phyloP scores from a whole-genome alignment of 1,284 basidiomycete genomes.

The Ceratobasidium sp. region DNA sequence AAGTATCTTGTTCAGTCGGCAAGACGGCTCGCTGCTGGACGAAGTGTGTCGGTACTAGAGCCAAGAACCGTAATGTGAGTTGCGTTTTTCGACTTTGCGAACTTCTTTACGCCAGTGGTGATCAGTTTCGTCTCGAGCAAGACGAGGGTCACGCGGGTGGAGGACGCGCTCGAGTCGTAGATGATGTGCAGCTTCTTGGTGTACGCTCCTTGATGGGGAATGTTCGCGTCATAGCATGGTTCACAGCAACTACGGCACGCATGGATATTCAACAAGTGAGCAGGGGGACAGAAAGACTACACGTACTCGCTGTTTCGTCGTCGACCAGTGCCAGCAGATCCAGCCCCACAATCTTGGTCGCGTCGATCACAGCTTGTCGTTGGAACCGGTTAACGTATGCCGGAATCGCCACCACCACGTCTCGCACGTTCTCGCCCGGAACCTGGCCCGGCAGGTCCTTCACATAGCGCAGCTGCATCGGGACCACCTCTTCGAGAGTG shows the following conservation, averaged over 20 bases:
- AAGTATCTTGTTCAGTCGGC: slow-evolving; percentile 83
- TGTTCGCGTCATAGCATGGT: slow-evolving; percentile 94
- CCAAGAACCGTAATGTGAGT: slow-evolving; percentile 74
- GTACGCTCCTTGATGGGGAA: slow-evolving; percentile 74
- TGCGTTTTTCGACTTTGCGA: slow-evolving; percentile 54
- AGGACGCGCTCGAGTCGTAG: slow-evolving; percentile 91
- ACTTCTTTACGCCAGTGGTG: slow-evolving; percentile 51
- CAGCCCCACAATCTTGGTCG: slow-evolving; percentile 89
- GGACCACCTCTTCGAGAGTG: slow-evolving; percentile 90
- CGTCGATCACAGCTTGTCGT: slow-evolving; percentile 88
- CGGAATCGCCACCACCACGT: slow-evolving; percentile 81
- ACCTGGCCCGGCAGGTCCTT: slow-evolving; percentile 84
- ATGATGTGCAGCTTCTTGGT: slow-evolving; percentile 94
- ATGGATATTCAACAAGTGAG: neutral
- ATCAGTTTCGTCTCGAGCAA: slow-evolving; percentile 65
- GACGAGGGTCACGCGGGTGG: slow-evolving; percentile 86
- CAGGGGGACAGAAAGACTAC: neutral
- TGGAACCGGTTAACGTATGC: slow-evolving; percentile 87
- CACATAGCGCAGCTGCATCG: slow-evolving; percentile 92
- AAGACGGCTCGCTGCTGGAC: slow-evolving; percentile 86
- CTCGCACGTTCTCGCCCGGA: slow-evolving; percentile 75
- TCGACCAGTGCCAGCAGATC: slow-evolving; percentile 85
- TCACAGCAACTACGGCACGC: slow-evolving; percentile 71
- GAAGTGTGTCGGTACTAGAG: slow-evolving; percentile 80
- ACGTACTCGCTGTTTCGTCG: slow-evolving; percentile 79